Base-by-base conservation (phyloP, 371 early-diverging fungal species). In the Fennellomyces sp. region DNA sequence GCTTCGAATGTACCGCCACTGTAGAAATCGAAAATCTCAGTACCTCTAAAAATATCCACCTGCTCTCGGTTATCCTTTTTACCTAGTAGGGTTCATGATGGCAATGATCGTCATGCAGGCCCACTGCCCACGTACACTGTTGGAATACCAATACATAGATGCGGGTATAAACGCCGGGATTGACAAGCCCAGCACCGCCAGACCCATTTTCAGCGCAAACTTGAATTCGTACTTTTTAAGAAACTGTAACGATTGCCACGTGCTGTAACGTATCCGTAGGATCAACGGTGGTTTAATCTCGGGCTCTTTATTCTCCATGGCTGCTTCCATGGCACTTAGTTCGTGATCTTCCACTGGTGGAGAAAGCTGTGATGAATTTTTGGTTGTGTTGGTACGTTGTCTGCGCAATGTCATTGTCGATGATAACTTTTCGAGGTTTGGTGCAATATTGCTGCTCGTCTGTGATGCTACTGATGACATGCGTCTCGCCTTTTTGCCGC, bases 181-280 rank as follows among this genome's bases (percentile, higher is more conserved):
- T 42, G 72, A 70, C 42, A 84, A 61, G 0, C 80, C 52, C 0
- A 76, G 53, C 2, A 84, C 74, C 6, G 81, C 83, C 2, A 60
- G 51, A 1, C 81, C 83, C 83, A 86, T 83, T 64, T 86, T 86
- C 65, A 86, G 63, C 3, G 80, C 80, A 73, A 82, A 84, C 50
- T 80, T 80, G 65, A 82, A 76, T 35, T 84, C 83, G 35, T 83
- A 81, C 1, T 72, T 73, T 25, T 69, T 75, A 26, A 81, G 58
- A 3, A 68, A 73, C 26, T 81, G 84, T 1, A 82, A 30, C 0
- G 28, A 29, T 21, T 66, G 33, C 87, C 87, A 86, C 28, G 80
- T n/a, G 0, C 51, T 56, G 52, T 80, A 84, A 0, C 84, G 82
- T 25, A 81, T 28, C 5, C 73, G 70, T 36, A 75, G 28, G 38